Percentiles rank a stretch among this genome's conserved stretches.
Evolutionary conservation across 78 protist genomes (phyloP).

Genomic region (Dictyostelium brefeldianum): DNA sequence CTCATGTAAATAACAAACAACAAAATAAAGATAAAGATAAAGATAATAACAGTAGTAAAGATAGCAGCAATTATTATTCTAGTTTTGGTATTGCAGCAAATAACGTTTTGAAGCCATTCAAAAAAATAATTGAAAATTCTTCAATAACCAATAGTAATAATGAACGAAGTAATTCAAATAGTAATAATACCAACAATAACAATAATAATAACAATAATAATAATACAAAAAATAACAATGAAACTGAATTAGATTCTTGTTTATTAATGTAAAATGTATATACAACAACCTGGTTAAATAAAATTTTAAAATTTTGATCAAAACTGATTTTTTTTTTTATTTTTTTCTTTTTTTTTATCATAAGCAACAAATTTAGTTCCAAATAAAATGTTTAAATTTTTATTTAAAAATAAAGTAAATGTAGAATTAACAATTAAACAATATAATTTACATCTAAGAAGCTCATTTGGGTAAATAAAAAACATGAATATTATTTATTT

Average conservation of each 20-base stretch:
- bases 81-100: background rate
- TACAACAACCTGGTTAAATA: background rate
- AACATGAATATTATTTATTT: too few species aligned
- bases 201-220: background rate
- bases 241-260: background rate
- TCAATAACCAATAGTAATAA: background rate
- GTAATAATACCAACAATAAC: background rate
- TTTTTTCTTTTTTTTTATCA: background rate
- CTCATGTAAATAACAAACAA: background rate
- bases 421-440: constrained; percentile 10
- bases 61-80: background rate
- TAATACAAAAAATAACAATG: background rate
- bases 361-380: background rate
- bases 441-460: constrained; percentile 51
- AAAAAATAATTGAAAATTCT: background rate
- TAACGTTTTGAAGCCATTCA: constrained; percentile 8
- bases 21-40: background rate
- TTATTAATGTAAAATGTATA: background rate
- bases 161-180: too few species aligned
- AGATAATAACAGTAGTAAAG: background rate
- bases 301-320: background rate
- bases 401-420: constrained; percentile 9
- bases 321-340: background rate
- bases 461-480: constrained; percentile 63
- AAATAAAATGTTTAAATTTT: background rate